Base-by-base conservation (phyloP, 1,284 basidiomycete genomes). In the Malassezia globosa region DNA sequence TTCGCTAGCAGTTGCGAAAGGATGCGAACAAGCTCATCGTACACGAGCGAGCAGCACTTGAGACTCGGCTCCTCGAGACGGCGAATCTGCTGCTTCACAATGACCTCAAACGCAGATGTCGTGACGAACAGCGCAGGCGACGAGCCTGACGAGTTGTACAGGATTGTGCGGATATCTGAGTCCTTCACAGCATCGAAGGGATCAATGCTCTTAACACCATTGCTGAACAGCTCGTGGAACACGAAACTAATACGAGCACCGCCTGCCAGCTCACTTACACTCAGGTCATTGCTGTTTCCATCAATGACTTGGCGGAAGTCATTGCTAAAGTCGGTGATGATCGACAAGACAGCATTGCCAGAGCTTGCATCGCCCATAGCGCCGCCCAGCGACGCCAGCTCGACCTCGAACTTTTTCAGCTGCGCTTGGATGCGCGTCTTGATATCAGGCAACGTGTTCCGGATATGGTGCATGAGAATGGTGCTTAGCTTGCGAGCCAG, bases 101-200 rank as follows among this genome's bases (percentile, higher is more conserved):
- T 96, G 52, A 90, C 85, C 72, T 96, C 90, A 62, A 96, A 96
- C 1, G 92, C 92, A 52, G 85, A 83, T 0, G 92, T 92, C 18
- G 89, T 88, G 42, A 96, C 90, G 69, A 97, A 96, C 14, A 97
- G 77, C 0, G 90, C 83, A 21, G 92, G 92, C 5, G 89, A 92
- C 4, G 88, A 94, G 71, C 92, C 92, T 22, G 87, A 92, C 54
- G 90, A 94, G 76, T 96, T 97, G 77, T 96, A 97, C 46, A 96
- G 74, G 60, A 94, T 84, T 2, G 82, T 89, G 40, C 92, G 80
- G 70, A 97, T 95, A 74, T 97, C 92, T 23, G 89, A 86, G 71
- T 97, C 92, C 75, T 96, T 95, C 56, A 95, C 87, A 74, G 90
- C 86, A 73, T 97, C 92, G 66, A 95, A 97, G 2, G 92, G 92